Conservation (phyloP, 1,139 yeast genomes). For the Yamadazyma dushanensis region DNA sequence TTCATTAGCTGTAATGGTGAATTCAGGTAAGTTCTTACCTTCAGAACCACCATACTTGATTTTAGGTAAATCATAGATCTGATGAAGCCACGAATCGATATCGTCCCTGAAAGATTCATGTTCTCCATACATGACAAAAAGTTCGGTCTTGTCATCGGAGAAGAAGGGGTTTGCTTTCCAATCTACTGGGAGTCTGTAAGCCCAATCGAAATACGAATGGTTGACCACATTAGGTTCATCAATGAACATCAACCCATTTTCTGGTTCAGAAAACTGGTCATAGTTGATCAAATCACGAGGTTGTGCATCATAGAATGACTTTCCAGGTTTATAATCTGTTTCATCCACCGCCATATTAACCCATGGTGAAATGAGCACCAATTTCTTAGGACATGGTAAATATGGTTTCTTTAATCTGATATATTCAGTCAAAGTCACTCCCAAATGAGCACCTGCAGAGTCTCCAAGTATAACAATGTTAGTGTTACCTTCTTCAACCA, state of each 20-base stretch:
- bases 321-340: constrained; percentile 22
- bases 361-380: constrained; percentile 45
- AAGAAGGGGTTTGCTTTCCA: constrained; percentile 39
- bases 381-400: constrained; percentile 29
- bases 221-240: constrained; percentile 7
- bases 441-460: constrained; percentile 45
- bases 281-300: constrained; percentile 32
- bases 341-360: constrained; percentile 17
- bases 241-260: constrained; percentile 8
- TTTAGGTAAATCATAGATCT: constrained; percentile 28
- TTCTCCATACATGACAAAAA: constrained; percentile 40
- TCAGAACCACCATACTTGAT: constrained; percentile 25
- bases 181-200: constrained; percentile 21
- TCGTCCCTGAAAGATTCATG: constrained; percentile 48
- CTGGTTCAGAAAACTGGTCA: constrained; percentile 7
- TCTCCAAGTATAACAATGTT: constrained; percentile 41
- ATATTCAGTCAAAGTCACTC: constrained; percentile 29
- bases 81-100: constrained; percentile 35
- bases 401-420: constrained; percentile 18
- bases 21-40: constrained; percentile 20
- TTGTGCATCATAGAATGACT: constrained; percentile 36
- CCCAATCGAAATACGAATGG: constrained; percentile 17
- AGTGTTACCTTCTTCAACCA: constrained; percentile 29
- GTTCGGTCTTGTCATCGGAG: constrained; percentile 23
- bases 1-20: constrained; percentile 14